Conservation (phyloP, 768 basidiomycete species). For the Panaeolus cyanescens region DNA sequence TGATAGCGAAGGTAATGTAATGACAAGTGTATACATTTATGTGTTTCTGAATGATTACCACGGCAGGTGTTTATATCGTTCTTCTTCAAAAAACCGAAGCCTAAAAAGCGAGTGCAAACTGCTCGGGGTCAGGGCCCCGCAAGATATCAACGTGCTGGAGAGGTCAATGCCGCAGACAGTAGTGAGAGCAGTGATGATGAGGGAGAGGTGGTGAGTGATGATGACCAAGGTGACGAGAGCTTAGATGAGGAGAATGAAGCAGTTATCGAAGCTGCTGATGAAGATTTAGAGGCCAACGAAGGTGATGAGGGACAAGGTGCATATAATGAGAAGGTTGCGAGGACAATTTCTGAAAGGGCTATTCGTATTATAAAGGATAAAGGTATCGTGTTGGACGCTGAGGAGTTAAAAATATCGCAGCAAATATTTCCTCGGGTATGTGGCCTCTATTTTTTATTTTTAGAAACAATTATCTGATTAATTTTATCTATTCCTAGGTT, state of each 20-base stretch:
- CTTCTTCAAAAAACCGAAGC: conserved; percentile 22
- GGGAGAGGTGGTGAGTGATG: neutral
- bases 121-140: neutral
- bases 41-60: conserved; percentile 5
- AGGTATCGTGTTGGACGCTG: conserved; percentile 4
- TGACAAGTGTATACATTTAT: neutral
- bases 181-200: conserved; percentile 8
- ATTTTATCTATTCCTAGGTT: conserved; percentile 8
- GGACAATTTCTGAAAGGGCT: conserved; percentile 9
- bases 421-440: conserved; percentile 13
- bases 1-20: conserved; percentile 31
- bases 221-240: too few relatives aligned
- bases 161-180: neutral
- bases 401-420: conserved; percentile 7
- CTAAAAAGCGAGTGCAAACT: conserved; percentile 10
- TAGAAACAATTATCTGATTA: neutral
- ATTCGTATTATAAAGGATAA: conserved; percentile 8
- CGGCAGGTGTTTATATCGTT: conserved; percentile 24
- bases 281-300: neutral
- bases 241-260: conserved; percentile 14
- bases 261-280: conserved; percentile 15
- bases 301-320: conserved; percentile 15
- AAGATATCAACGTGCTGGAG: neutral
- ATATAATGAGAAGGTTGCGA: conserved; percentile 15
- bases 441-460: neutral